Evolutionary conservation across 1,139 yeast species (phyloP).

Genomic region (Yamadazyma conglobata): DNA sequence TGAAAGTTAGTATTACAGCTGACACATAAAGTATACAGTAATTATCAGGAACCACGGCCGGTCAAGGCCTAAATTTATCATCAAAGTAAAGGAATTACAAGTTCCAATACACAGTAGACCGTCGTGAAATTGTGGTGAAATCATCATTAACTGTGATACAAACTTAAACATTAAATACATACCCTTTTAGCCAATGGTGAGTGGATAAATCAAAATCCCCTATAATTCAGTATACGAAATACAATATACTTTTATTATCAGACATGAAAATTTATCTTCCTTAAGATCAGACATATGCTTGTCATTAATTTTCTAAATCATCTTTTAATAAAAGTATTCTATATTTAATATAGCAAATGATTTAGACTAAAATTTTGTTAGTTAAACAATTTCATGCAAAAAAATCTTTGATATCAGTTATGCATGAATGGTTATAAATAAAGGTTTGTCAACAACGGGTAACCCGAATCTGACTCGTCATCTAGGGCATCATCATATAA

Average conservation of each 20-base stretch:
- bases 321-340: conserved; percentile 40
- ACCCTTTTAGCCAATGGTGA: conserved; percentile 1
- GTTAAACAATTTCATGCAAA: conserved; percentile 9
- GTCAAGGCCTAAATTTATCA: conserved; percentile 95
- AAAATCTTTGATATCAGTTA: conserved; percentile 52
- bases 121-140: conserved; percentile 94
- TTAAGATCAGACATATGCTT: conserved; percentile 98
- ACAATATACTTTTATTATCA: conserved; percentile 39
- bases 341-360: conserved; percentile 15
- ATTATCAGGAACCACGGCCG: conserved; percentile 87
- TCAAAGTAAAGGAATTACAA: conserved; percentile 79
- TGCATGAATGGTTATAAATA: conserved; percentile 95
- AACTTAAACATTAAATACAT: conserved; percentile 5
- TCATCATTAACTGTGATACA: conserved; percentile 70
- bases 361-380: conserved; percentile 16
- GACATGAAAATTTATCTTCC: conserved; percentile 63
- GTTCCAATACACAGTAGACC: conserved; percentile 95
- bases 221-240: conserved; percentile 13
- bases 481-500: conserved; percentile 74
- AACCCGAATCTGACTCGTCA: conserved; percentile 99
- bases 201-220: conserved; percentile 5
- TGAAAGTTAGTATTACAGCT: too few species aligned
- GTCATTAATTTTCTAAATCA: conserved; percentile 75
- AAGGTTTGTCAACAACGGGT: conserved; percentile 86
- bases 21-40: too few species aligned